These are phyloP conservation scores for Trichoderma atrobrunneum DNA, from an alignment of 2,329 filamentous ascomycete species.

Conservation along the genomic window DNA sequence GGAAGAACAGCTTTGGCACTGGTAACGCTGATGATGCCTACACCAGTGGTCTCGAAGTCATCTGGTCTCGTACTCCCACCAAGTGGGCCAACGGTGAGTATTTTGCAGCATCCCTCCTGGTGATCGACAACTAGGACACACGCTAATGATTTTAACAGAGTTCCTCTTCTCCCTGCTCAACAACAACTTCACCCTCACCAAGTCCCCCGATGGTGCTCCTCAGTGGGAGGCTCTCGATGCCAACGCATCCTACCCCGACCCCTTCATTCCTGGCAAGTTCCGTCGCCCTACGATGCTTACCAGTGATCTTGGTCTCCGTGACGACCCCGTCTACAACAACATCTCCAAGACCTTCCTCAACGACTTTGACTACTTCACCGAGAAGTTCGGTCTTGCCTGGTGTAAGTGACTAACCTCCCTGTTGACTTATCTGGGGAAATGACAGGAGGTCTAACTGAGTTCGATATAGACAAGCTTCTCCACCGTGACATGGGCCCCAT, in stretches of 20 bases:
- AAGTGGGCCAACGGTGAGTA: conserved; percentile 39
- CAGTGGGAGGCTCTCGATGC: conserved; percentile 71
- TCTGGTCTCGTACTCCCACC: conserved; percentile 71
- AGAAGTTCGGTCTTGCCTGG: conserved; percentile 71
- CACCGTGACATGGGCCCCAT: conserved; percentile 75
- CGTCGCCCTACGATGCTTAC: conserved; percentile 71
- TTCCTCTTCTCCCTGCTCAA: conserved; percentile 74
- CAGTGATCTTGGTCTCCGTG: conserved; percentile 67
- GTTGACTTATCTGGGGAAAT: neutral
- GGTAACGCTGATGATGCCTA: conserved; percentile 69
- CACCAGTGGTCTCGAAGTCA: conserved; percentile 73
- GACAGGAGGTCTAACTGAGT: neutral
- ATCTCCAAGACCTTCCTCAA: conserved; percentile 67
- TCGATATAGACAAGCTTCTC: conserved; percentile 57
- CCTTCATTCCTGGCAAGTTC: conserved; percentile 67
- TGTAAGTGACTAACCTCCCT: conserved; percentile 41
- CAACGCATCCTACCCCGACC: conserved; percentile 66
- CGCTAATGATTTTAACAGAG: conserved; percentile 54
- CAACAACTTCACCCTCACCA: conserved; percentile 72
- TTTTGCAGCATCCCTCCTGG: neutral
- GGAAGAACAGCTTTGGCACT: conserved; percentile 60
- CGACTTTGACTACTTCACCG: conserved; percentile 63
- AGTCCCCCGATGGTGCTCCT: conserved; percentile 71
- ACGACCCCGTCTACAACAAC: conserved; percentile 70
- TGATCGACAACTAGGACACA: neutral